Evolutionary conservation across 1,284 basidiomycete genomes (phyloP), one percentile per base, ranked within the genome.

Genomic region (Malassezia nana): DNA sequence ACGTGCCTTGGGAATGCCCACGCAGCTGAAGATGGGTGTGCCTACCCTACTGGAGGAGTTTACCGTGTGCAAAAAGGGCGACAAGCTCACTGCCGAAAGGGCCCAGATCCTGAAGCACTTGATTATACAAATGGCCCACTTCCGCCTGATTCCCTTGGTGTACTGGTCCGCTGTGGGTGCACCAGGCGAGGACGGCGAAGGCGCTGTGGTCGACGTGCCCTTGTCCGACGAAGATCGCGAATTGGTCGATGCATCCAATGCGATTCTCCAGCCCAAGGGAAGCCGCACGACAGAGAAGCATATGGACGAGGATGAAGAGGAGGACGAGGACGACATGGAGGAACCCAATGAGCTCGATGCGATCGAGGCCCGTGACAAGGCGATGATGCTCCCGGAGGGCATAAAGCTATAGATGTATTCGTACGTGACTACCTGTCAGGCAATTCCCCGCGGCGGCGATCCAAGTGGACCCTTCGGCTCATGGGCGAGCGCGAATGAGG

Each of bases 1-100:
- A 50, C 83, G 92, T 52, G 85, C 86, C 73, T 81, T 96, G 26
- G 94, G 94, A 10, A 78, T 99, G 49, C 81, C 83, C 41, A 96
- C 92, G 16, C 81, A 79, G 50, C 81, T 99, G 78, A 82, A 85
- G 60, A 82, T 82, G 62, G 94, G 92, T 53, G 86, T 95, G 1
- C 92, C 94, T 2, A 87, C 84, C 4, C 78, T 98, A 50, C 81
- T 83, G 44, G 61, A 62, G 25, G 79, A 78, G 51, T 90, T 92
- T 73, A 80, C 81, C 45, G 78, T 99, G 43, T 96, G 92, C 76
- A 82, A 83, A 69, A 78, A 86, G 74, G 91, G 89, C 40, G 84
- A 89, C 65, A 77, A 77, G 55, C 78, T 98, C 60, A 84, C 83
- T 4, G 75, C 81, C 39, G 89, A 94, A 75, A 60, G 61, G 50